Evolutionary conservation across 176 grass and related monocot genomes (phyloP).

Genomic region (Chloris gayana): DNA sequence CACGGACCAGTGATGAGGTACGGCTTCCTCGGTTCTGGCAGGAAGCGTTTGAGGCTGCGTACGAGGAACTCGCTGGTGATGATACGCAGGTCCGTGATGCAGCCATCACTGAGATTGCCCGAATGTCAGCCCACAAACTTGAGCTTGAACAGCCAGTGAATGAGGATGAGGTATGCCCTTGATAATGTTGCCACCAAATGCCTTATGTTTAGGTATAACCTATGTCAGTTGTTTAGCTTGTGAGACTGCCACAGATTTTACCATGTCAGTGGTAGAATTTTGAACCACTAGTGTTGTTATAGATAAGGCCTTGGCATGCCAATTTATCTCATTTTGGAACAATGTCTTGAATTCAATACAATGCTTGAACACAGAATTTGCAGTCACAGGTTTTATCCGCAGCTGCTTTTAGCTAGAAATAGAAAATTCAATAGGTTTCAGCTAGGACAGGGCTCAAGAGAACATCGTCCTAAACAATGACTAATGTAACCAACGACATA

Average conservation of each 20-base stretch:
- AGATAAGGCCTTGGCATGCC: neutral
- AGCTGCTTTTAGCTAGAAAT: neutral
- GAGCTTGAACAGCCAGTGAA: slow-evolving; percentile 60
- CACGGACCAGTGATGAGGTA: slow-evolving; percentile 57
- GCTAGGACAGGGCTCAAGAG: neutral
- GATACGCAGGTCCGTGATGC: slow-evolving; percentile 53
- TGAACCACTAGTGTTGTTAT: neutral
- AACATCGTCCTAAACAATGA: neutral
- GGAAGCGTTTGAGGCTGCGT: slow-evolving; percentile 88
- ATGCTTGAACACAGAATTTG: neutral
- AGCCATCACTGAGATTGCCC: slow-evolving; percentile 78
- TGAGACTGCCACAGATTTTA: neutral
- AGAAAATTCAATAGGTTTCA: neutral
- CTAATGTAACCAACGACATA: neutral
- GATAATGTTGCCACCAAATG: neutral
- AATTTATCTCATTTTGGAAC: neutral
- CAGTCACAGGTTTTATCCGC: neutral
- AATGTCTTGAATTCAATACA: neutral
- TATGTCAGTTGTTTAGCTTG: no score
- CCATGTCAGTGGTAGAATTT: neutral
- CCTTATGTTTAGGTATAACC: no score
- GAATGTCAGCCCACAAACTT: slow-evolving; percentile 70
- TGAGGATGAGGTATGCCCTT: slow-evolving; percentile 33
- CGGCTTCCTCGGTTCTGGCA: slow-evolving; percentile 79
- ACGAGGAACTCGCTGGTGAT: slow-evolving; percentile 79